phyloP scores from a whole-genome alignment of 257 asterid species.

The Solanum habrochaites region DNA sequence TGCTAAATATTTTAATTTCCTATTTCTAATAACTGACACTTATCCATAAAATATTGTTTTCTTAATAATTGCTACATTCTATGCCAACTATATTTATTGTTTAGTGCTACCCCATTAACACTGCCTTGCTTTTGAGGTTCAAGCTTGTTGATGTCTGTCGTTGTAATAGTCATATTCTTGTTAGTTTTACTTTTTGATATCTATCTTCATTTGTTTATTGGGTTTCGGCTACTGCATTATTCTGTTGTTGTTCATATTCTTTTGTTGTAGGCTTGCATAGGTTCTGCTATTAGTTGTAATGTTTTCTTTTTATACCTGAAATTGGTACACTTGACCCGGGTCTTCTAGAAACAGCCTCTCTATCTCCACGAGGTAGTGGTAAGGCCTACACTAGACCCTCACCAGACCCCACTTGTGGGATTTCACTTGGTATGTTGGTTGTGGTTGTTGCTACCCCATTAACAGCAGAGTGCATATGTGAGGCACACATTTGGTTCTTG shows the following conservation, averaged over 20 bases:
- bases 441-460: background rate
- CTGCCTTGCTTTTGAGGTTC: background rate
- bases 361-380: background rate
- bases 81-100: background rate
- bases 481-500: background rate
- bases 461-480: background rate
- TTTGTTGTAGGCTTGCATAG: background rate
- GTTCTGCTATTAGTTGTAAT: background rate
- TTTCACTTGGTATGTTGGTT: background rate
- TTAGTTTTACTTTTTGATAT: background rate
- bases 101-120: background rate
- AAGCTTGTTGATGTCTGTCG: background rate
- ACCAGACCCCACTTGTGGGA: background rate
- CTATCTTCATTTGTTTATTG: background rate
- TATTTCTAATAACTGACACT: no score
- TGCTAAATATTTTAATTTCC: no score
- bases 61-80: background rate
- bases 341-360: background rate
- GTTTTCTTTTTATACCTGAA: background rate
- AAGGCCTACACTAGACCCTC: background rate
- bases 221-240: background rate
- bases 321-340: background rate
- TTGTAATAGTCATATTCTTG: background rate
- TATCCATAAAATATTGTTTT: background rate
- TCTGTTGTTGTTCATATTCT: background rate